Conservation (phyloP, 495 filamentous ascomycete species). For the Terfezia boudieri region DNA sequence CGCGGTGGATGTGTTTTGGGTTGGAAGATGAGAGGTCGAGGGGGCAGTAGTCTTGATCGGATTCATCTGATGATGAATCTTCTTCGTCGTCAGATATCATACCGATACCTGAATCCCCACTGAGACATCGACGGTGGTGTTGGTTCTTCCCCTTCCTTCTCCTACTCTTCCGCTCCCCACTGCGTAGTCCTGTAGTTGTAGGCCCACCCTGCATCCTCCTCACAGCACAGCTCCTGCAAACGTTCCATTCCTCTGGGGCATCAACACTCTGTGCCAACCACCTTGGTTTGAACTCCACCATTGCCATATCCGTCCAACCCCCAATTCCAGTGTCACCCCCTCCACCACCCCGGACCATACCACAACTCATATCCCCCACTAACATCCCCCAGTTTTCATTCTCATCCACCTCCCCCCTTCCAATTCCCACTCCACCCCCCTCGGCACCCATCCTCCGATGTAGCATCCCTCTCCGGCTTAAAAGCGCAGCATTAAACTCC, state of each 20-base stretch:
- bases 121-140: slow-evolving; percentile 13
- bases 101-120: slow-evolving; percentile 18
- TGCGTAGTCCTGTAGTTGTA: slow-evolving; percentile 31
- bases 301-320: slow-evolving; percentile 17
- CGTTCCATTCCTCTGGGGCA: slow-evolving; percentile 40
- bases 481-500: slow-evolving; percentile 8
- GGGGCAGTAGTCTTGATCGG: not conserved
- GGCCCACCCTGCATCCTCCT: slow-evolving; percentile 7
- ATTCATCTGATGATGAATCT: not conserved
- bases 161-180: slow-evolving; percentile 16
- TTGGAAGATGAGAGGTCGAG: too few species aligned
- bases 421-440: slow-evolving; percentile 10
- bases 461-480: not conserved
- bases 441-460: slow-evolving; percentile 13
- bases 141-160: slow-evolving; percentile 9
- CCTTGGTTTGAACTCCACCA: slow-evolving; percentile 79
- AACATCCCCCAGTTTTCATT: slow-evolving; percentile 14
- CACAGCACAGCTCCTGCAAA: slow-evolving; percentile 75
- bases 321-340: slow-evolving; percentile 10
- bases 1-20: not conserved
- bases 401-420: slow-evolving; percentile 9
- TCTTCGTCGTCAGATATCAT: slow-evolving; percentile 9
- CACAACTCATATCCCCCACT: slow-evolving; percentile 18
- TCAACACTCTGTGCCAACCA: slow-evolving; percentile 73
- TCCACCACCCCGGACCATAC: not conserved